Evolutionary conservation across 2,329 filamentous ascomycete species (phyloP).

Genomic region (Cytospora piceicola): DNA sequence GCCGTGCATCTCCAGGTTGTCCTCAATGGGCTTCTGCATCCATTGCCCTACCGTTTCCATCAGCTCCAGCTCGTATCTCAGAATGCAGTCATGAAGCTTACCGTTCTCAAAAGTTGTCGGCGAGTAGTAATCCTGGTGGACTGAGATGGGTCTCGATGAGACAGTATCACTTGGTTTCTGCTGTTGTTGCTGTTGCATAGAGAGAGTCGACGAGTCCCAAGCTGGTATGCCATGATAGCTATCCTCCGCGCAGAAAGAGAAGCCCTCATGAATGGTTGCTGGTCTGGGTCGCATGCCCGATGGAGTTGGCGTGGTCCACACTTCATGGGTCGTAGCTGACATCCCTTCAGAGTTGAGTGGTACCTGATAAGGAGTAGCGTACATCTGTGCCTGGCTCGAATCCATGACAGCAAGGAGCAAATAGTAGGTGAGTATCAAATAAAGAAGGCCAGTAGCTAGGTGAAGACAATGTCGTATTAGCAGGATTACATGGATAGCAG

Average conservation of each 20-base stretch:
- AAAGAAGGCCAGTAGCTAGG: slow-evolving; percentile 44
- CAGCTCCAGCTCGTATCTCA: slow-evolving; percentile 32
- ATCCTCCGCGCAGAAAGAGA: slow-evolving; percentile 61
- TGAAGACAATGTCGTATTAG: slow-evolving; percentile 43
- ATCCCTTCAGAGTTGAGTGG: slow-evolving; percentile 52
- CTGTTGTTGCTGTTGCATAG: slow-evolving; percentile 45
- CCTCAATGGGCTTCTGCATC: slow-evolving; percentile 61
- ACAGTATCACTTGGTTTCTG: slow-evolving; percentile 53
- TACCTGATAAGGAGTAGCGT: slow-evolving; percentile 48
- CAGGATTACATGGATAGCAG: slow-evolving; percentile 41
- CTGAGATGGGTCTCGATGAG: slow-evolving; percentile 57
- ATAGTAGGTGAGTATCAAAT: slow-evolving; percentile 41
- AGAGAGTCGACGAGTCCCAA: slow-evolving; percentile 61
- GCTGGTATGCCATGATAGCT: slow-evolving; percentile 56
- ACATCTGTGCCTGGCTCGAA: slow-evolving; percentile 57
- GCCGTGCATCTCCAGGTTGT: slow-evolving; percentile 57
- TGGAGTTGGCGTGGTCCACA: slow-evolving; percentile 61
- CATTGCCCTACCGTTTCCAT: slow-evolving; percentile 47
- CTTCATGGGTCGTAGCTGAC: slow-evolving; percentile 46
- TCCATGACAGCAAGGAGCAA: slow-evolving; percentile 50
- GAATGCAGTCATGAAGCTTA: slow-evolving; percentile 43
- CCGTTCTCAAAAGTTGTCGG: slow-evolving; percentile 53
- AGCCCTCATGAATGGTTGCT: slow-evolving; percentile 64
- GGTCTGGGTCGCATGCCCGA: slow-evolving; percentile 57
- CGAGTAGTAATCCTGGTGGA: slow-evolving; percentile 62